A percentile compares a stretch with the other conserved stretches of the same genome.
These are phyloP conservation scores for Vigna unguiculata DNA, from an alignment of 306 rosid species.

Conservation along the genomic window DNA sequence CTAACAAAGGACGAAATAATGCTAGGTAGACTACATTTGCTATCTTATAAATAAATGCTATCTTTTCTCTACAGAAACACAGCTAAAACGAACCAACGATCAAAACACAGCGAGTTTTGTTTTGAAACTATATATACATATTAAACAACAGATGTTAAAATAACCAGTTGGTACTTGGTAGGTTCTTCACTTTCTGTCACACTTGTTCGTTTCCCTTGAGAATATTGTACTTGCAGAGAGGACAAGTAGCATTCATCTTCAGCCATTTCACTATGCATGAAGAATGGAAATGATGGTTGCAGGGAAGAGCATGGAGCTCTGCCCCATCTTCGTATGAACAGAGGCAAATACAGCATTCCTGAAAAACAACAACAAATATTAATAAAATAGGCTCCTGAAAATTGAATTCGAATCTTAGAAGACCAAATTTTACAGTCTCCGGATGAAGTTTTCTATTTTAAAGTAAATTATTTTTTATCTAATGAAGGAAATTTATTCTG, in stretches of 20 bases:
- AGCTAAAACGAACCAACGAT: constrained; percentile 28
- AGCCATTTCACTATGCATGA: constrained; percentile 90
- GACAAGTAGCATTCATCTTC: constrained; percentile 98
- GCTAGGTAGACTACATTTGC: constrained; percentile 15
- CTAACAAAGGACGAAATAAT: constrained; percentile 27
- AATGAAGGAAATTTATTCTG: background rate
- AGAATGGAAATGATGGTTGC: constrained; percentile 94
- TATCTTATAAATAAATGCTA: constrained; percentile 48
- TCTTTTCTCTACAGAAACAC: constrained; percentile 51
- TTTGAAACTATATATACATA: constrained; percentile 55
- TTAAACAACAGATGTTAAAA: constrained; percentile 36
- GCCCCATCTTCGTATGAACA: constrained; percentile 82
- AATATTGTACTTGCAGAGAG: constrained; percentile 96
- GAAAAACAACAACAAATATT: constrained; percentile 28
- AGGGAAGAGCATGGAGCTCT: constrained; percentile 92
- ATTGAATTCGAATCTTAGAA: constrained; percentile 1
- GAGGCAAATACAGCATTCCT: constrained; percentile 99
- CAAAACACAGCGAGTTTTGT: constrained; percentile 46
- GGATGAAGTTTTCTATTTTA: constrained; percentile 12
- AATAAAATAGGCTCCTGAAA: constrained; percentile 13
- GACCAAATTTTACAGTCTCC: constrained; percentile 1
- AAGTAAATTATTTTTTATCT: background rate
- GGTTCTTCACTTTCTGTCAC: constrained; percentile 48
- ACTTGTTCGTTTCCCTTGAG: constrained; percentile 83
- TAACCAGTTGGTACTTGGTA: constrained; percentile 10